Evolutionary conservation across 169 alveolate species (phyloP), one percentile per base, ranked within the genome.

Genomic region (Besnoitia besnoiti): DNA sequence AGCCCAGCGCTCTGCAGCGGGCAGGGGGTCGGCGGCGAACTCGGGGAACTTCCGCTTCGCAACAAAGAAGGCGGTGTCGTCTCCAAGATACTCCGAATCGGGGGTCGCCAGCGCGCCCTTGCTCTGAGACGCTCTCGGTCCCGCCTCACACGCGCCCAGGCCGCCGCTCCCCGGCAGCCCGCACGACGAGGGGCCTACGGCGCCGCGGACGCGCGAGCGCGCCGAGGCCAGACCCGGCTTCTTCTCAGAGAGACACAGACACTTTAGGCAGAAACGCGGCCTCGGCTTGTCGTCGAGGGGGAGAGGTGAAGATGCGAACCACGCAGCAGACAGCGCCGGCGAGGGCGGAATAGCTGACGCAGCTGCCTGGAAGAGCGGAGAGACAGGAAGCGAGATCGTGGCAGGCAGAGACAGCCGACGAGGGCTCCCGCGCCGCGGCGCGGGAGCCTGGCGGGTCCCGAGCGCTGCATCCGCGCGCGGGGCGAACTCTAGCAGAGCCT

Each of bases 1-100:
- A 19, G 46, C 82, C 82, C 82, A 73, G 16, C 82, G 39, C 46
- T 73, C 82, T n/a, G 44, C 82, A 1, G 82, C 44, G 44, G 82
- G 82, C 33, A 55, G 24, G 33, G 67, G 67, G 12, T 55, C 67
- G 67, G 67, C 33, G 24, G 24, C 67, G 27, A 55, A 55, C 67
- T 55, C 24, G 12, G 67, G 30, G n/a, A 19, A 5, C 30, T 3
- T 55, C 3, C 67, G 67, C 24, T 55, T 55, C 67, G 12, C 67
- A n/a, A 55, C 67, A 16, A 55, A 55, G 27, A 55, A 55, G 67
- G 67, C n/a, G n/a, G n/a, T n/a, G n/a, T n/a, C n/a, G n/a, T n/a
- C n/a, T n/a, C n/a, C n/a, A n/a, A n/a, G n/a, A n/a, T n/a, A n/a
- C n/a, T n/a, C n/a, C n/a, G n/a, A n/a, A n/a, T n/a, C n/a, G n/a